Conservation (phyloP, 1,139 yeast species). For the Scheffersomyces insectosa region DNA sequence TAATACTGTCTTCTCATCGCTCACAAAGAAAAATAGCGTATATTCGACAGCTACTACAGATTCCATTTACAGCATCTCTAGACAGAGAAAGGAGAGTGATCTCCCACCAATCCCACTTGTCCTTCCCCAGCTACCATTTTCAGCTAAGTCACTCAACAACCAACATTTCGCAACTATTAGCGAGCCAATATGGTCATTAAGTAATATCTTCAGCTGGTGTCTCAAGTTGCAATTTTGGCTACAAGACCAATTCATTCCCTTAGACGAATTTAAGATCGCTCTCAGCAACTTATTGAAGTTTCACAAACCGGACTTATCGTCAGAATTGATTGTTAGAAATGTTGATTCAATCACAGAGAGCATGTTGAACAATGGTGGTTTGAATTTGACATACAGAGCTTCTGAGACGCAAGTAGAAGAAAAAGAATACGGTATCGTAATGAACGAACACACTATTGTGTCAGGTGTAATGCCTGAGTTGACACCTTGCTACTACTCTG, state of each 20-base stretch:
- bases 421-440: conserved; percentile 23
- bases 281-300: conserved; percentile 53
- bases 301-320: conserved; percentile 51
- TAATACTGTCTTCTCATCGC: not conserved
- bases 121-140: conserved; percentile 59
- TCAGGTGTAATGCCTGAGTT: conserved; percentile 42
- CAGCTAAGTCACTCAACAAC: conserved; percentile 50
- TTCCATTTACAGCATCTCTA: not conserved
- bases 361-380: conserved; percentile 47
- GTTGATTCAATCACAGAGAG: conserved; percentile 54
- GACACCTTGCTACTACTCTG: conserved; percentile 38
- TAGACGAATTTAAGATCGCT: conserved; percentile 52
- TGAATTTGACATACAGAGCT: conserved; percentile 17
- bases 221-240: conserved; percentile 51
- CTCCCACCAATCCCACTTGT: conserved; percentile 56
- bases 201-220: conserved; percentile 50
- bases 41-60: not conserved
- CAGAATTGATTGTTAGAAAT: conserved; percentile 57
- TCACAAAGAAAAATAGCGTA: not conserved
- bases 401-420: conserved; percentile 14
- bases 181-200: conserved; percentile 37
- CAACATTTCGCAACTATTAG: conserved; percentile 45
- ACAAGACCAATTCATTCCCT: conserved; percentile 51
- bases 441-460: conserved; percentile 23
- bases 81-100: conserved; percentile 17